Evolutionary conservation across 2,329 filamentous ascomycete species (phyloP), one percentile per base, ranked within the genome.

Genomic region (Remersonia thermophila): DNA sequence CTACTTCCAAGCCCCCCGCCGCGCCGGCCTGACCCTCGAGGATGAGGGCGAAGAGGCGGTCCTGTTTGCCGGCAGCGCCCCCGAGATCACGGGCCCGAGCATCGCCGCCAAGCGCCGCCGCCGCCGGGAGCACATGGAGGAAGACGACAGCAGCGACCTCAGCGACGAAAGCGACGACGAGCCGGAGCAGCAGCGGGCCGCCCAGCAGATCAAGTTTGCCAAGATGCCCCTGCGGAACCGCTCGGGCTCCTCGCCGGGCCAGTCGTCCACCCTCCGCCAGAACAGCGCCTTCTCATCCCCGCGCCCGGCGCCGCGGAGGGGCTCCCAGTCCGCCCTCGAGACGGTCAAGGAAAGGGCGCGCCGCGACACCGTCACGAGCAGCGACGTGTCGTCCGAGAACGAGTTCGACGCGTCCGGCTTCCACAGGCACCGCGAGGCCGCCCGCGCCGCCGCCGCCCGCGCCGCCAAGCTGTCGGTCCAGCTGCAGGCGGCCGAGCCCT

Each of bases 221-320:
- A 96, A 96, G 60, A 89, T 95, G 83, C 89, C 91, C 1, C 71
- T 94, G 30, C 75, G 87, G 20, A 77, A 77, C 47, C 77, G 89
- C 38, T 83, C 87, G 17, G 89, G 84, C 9, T 95, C 87, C 1
- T 95, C 89, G 32, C 89, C 89, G 3, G 77, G 83, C 27, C 78
- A 84, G 46, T 73, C 70, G 11, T 77, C 77, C 12, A 74, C 70
- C 40, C 58, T 75, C 17, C 67, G 68, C 30, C 76, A 79, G 41
- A 65, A 69, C 3, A 61, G 62, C 3, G 59, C 57, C 8, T 55
- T 62, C 33, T 58, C 65, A 3, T 69, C 69, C 2, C 68, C 67
- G 5, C 60, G 67, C 3, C 56, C 62, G 50, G 63, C 47, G 39
- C 63, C 54, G 13, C 66, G 80, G 13, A 66, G 80, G 46, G 80